Percentiles rank a stretch among this genome's conserved stretches.
Evolutionary conservation across 495 filamentous ascomycete genomes (phyloP).

Genomic region (Neurospora sp.): DNA sequence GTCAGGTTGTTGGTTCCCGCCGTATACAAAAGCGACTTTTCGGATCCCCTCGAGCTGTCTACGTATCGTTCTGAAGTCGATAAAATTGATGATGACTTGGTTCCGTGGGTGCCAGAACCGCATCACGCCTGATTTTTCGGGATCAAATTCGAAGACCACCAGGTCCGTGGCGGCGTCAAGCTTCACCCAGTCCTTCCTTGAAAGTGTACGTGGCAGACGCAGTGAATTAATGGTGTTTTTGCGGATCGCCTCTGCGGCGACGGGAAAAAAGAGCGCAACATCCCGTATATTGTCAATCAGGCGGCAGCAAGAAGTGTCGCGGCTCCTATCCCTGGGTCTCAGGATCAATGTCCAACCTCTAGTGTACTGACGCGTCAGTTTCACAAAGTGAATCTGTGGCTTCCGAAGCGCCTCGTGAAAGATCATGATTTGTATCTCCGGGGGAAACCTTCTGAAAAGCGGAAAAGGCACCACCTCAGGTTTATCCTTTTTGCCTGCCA

Average conservation of each 20-base stretch:
- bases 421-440: conserved; percentile 9
- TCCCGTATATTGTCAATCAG: background rate
- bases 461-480: background rate
- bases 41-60: background rate
- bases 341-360: no score
- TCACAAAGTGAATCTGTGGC: conserved; percentile 8
- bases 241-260: background rate
- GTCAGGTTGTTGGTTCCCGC: background rate
- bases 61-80: no score
- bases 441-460: conserved; percentile 1
- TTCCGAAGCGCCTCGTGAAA: conserved; percentile 11
- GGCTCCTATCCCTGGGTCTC: background rate
- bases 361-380: no score
- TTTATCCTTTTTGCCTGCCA: background rate
- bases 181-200: no score
- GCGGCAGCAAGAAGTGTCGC: conserved; percentile 5
- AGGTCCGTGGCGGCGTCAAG: conserved; percentile 3
- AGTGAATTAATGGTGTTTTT: background rate
- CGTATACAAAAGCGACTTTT: background rate
- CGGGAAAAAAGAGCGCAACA: background rate
- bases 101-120: background rate
- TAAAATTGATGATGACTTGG: background rate
- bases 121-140: background rate
- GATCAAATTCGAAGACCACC: background rate
- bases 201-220: no score